Percentiles rank a stretch among this genome's conserved stretches.
These are phyloP conservation scores for Kodamaea ohmeri DNA, from an alignment of 1,139 yeast species.

Conservation along the genomic window DNA sequence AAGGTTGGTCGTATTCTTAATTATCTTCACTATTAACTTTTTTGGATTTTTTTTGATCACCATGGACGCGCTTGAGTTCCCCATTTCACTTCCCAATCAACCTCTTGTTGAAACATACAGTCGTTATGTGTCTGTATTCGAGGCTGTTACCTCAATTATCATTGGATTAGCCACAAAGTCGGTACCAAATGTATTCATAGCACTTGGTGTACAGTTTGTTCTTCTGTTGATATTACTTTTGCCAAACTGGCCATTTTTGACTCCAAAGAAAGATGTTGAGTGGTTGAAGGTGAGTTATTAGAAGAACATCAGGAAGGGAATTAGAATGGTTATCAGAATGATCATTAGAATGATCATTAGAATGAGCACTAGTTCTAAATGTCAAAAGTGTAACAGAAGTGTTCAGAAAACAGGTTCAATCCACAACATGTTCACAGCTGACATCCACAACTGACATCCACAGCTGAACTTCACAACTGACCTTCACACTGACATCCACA, in stretches of 20 bases:
- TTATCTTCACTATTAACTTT: not conserved
- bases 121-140: slow-evolving; percentile 21
- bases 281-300: slow-evolving; percentile 16
- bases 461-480: too few relatives aligned
- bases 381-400: too few relatives aligned
- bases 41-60: not conserved
- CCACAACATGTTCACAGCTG: too few relatives aligned
- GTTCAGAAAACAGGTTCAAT: too few relatives aligned
- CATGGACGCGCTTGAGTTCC: slow-evolving; percentile 42
- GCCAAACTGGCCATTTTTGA: slow-evolving; percentile 59
- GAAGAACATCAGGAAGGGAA: not conserved
- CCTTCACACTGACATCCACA: too few relatives aligned
- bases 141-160: slow-evolving; percentile 35
- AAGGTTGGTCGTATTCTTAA: too few relatives aligned
- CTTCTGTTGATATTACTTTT: slow-evolving; percentile 39
- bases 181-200: slow-evolving; percentile 32
- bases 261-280: slow-evolving; percentile 18
- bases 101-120: slow-evolving; percentile 24
- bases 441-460: too few relatives aligned
- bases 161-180: slow-evolving; percentile 45
- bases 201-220: slow-evolving; percentile 35
- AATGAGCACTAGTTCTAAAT: not conserved
- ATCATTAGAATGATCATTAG: not conserved
- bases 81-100: slow-evolving; percentile 66
- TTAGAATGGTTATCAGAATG: not conserved